These are phyloP conservation scores for Pseudogymnoascus verrucosus DNA, from an alignment of 2,329 filamentous ascomycete species.

Conservation along the genomic window DNA sequence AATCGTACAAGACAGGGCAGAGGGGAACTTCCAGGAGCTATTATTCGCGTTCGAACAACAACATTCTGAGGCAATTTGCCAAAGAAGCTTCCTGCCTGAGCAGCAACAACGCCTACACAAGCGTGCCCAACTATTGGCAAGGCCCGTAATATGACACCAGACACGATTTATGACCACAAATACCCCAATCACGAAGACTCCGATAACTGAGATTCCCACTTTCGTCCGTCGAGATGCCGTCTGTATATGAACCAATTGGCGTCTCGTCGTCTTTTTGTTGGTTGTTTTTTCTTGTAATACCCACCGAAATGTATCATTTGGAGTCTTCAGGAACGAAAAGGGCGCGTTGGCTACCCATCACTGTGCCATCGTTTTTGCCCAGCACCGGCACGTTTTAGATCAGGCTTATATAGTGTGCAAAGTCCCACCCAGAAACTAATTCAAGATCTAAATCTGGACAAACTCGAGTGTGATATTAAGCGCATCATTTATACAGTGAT, in stretches of 20 bases:
- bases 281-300: not conserved
- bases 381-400: not conserved
- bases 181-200: not conserved
- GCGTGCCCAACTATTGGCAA: not conserved
- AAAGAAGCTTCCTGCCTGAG: not conserved
- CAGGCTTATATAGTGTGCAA: slow-evolving; percentile 2
- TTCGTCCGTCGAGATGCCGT: not conserved
- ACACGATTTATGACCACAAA: slow-evolving; percentile 1
- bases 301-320: not conserved
- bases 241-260: slow-evolving; percentile 4
- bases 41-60: not conserved
- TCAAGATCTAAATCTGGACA: not conserved
- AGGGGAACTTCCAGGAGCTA: not conserved
- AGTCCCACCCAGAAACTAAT: not conserved
- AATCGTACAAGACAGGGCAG: not conserved
- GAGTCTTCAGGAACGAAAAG: not conserved
- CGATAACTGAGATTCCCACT: not conserved
- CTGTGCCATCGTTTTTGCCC: not conserved
- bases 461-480: not conserved
- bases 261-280: not conserved
- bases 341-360: not conserved
- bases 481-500: not conserved
- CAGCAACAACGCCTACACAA: not conserved
- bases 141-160: not conserved
- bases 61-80: not conserved